Percentiles rank a stretch among this genome's conserved stretches.
Evolutionary conservation across 768 basidiomycete species (phyloP).

Genomic region (Phanerochaete carnosa): DNA sequence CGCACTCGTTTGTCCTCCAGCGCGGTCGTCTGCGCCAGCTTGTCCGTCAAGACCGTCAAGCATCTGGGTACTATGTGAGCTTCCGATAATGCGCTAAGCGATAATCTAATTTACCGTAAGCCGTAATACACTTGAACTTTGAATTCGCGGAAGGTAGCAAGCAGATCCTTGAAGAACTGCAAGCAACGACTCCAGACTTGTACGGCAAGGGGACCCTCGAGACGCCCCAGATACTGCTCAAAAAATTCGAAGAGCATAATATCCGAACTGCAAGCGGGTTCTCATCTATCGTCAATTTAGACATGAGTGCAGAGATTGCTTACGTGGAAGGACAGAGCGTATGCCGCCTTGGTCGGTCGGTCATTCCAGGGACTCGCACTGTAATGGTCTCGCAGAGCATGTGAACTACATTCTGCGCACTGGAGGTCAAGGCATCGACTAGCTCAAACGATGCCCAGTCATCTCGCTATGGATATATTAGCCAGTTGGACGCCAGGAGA

Average conservation of each 20-base stretch:
- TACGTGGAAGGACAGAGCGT: conserved; percentile 67
- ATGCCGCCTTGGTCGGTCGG: conserved; percentile 61
- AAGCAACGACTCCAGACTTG: conserved; percentile 89
- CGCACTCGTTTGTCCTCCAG: conserved; percentile 86
- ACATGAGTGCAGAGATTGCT: conserved; percentile 22
- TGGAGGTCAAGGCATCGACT: conserved; percentile 78
- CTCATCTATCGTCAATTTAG: not conserved
- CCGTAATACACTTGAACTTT: conserved; percentile 68
- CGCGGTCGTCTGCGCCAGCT: conserved; percentile 84
- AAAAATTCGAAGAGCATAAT: conserved; percentile 77
- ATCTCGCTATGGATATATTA: conserved; percentile 2
- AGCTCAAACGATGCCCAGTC: conserved; percentile 68
- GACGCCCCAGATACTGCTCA: conserved; percentile 74
- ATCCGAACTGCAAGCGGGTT: conserved; percentile 50
- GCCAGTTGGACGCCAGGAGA: too few relatives aligned
- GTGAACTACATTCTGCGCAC: conserved; percentile 82
- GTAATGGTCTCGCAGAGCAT: conserved; percentile 85
- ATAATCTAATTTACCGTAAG: conserved; percentile 50
- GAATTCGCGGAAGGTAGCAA: conserved; percentile 62
- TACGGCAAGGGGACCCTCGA: conserved; percentile 89
- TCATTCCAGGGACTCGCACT: conserved; percentile 48
- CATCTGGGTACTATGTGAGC: conserved; percentile 47
- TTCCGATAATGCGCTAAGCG: not conserved
- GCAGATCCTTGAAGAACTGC: conserved; percentile 74
- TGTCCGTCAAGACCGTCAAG: conserved; percentile 74